Evolutionary conservation across 495 filamentous ascomycete species (phyloP).

Genomic region (Polyplosphaeria fusca): DNA sequence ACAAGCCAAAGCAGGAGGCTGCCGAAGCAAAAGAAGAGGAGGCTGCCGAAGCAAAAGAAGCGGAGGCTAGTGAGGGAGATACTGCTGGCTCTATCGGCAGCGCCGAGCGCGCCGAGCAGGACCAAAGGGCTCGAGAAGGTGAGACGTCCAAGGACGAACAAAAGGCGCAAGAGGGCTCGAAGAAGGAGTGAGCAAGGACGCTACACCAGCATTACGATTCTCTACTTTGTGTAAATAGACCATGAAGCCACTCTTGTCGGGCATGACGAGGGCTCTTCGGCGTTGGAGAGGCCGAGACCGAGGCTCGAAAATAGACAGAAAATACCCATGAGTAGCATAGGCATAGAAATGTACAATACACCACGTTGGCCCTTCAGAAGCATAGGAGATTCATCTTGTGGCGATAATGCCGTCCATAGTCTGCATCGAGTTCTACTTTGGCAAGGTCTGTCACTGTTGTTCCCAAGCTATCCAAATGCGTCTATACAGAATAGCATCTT

Average conservation of each 20-base stretch:
- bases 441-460: too few species aligned
- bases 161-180: background rate
- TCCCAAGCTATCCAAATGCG: too few species aligned
- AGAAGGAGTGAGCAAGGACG: background rate
- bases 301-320: too few species aligned
- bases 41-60: conserved; percentile 3
- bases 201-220: background rate
- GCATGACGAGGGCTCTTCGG: background rate
- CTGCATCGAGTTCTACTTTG: too few species aligned
- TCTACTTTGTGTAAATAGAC: conserved; percentile 4
- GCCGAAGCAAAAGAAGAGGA: conserved; percentile 41
- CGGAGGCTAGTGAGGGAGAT: conserved; percentile 23
- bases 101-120: conserved; percentile 19
- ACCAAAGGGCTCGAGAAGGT: conserved; percentile 7
- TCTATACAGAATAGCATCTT: too few species aligned
- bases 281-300: background rate
- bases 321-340: too few species aligned
- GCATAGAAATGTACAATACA: too few species aligned
- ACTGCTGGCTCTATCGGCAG: background rate
- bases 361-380: too few species aligned
- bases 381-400: background rate
- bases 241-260: background rate
- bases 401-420: too few species aligned
- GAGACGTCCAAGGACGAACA: background rate
- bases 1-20: conserved; percentile 47